Percentiles rank a stretch among this genome's conserved stretches.
These are phyloP conservation scores for Lathyrus oleraceus DNA, from an alignment of 306 rosid genomes.

Conservation along the genomic window DNA sequence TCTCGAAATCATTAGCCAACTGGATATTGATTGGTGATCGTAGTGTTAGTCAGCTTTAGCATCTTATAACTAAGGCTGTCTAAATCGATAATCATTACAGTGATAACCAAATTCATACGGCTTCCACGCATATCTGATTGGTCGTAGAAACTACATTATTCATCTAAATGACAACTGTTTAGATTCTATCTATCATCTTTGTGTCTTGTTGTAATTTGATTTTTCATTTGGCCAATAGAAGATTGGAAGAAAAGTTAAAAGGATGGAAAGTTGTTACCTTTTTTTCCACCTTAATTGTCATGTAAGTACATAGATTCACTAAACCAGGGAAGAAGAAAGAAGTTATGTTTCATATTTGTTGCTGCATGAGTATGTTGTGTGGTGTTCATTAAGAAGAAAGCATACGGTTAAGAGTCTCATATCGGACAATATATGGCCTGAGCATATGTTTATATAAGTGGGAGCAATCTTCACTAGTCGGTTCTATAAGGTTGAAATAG, in stretches of 20 bases:
- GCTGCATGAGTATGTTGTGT: not conserved
- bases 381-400: slow-evolving; percentile 16
- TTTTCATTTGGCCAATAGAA: not conserved
- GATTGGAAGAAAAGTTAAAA: not conserved
- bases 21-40: not conserved
- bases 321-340: not conserved
- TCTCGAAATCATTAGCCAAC: slow-evolving; percentile 16
- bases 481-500: no score
- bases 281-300: not conserved
- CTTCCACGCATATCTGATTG: not conserved
- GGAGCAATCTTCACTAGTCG: no score
- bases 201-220: slow-evolving; percentile 26
- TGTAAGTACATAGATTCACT: not conserved
- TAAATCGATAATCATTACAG: not conserved
- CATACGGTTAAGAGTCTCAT: not conserved
- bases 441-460: no score
- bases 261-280: not conserved
- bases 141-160: slow-evolving; percentile 8
- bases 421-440: no score
- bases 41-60: not conserved
- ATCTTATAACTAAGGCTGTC: slow-evolving; percentile 12
- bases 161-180: not conserved
- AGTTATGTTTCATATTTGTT: not conserved
- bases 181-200: slow-evolving; percentile 11
- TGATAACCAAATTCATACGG: not conserved